Conservation (phyloP, 306 rosid species). For the Cicer chorassanicum region DNA sequence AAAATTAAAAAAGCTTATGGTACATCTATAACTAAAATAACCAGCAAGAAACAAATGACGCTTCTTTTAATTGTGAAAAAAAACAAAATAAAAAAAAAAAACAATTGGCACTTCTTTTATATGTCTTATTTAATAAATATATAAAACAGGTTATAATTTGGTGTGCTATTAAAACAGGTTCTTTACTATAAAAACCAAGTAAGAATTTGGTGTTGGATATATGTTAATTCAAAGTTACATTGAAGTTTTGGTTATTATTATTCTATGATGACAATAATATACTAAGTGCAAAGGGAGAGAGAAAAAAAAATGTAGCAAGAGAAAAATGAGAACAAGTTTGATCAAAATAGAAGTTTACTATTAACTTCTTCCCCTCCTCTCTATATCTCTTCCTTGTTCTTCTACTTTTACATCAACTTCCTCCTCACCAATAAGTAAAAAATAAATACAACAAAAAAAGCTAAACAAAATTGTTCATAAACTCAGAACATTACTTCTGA, state of each 20-base stretch:
- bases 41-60: too few relatives aligned
- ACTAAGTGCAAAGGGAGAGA: conserved; percentile 12
- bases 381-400: conserved; percentile 35
- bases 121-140: too few relatives aligned
- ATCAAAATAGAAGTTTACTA: conserved; percentile 41
- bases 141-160: too few relatives aligned
- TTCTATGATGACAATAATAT: neutral
- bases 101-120: too few relatives aligned
- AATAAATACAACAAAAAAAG: conserved; percentile 35
- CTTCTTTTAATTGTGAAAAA: too few relatives aligned
- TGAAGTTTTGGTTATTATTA: neutral
- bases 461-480: conserved; percentile 52
- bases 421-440: conserved; percentile 47
- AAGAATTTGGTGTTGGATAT: neutral
- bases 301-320: conserved; percentile 15
- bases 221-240: neutral
- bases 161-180: neutral
- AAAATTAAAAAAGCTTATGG: too few relatives aligned
- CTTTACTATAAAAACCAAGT: neutral
- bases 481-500: conserved; percentile 38
- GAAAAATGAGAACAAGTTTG: conserved; percentile 4
- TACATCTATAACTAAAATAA: too few relatives aligned
- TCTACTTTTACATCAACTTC: conserved; percentile 41
- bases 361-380: conserved; percentile 31
- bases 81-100: too few relatives aligned